Conservation (phyloP, 345 rosid genomes). For the Camelina sativa region DNA sequence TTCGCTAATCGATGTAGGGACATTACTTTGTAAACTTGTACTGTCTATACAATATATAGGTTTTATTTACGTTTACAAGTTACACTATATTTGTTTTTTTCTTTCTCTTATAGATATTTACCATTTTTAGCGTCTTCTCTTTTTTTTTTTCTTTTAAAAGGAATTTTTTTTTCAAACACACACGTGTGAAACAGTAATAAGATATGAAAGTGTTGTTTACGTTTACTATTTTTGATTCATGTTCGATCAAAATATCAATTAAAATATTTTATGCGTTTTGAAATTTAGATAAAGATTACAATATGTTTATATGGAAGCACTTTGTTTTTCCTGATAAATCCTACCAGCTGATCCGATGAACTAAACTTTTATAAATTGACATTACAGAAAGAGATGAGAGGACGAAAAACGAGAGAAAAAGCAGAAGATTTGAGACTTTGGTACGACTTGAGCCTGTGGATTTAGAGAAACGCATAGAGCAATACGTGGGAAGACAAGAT, state of each 20-base stretch:
- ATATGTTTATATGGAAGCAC: too few species aligned
- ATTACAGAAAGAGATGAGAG: constrained; percentile 44
- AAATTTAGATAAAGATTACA: neutral
- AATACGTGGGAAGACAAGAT: constrained; percentile 35
- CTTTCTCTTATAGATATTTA: neutral
- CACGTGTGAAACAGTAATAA: too few species aligned
- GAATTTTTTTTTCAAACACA: too few species aligned
- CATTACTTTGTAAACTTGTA: neutral
- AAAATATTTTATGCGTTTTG: neutral
- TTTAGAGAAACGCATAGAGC: constrained; percentile 58
- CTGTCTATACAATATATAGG: neutral
- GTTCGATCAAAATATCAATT: neutral
- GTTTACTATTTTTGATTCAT: neutral
- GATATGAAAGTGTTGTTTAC: too few species aligned
- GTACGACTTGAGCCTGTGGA: constrained; percentile 61
- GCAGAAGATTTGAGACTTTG: constrained; percentile 47
- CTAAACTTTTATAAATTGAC: neutral
- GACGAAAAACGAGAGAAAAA: constrained; percentile 46
- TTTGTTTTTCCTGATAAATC: too few species aligned
- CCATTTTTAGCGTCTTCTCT: neutral
- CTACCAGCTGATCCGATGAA: neutral
- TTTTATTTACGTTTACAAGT: neutral
- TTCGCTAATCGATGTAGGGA: neutral
- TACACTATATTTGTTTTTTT: neutral
- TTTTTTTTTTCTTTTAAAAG: too few species aligned